Conservation (phyloP, 257 asterid species). For the Jaltomata sinuosa region DNA sequence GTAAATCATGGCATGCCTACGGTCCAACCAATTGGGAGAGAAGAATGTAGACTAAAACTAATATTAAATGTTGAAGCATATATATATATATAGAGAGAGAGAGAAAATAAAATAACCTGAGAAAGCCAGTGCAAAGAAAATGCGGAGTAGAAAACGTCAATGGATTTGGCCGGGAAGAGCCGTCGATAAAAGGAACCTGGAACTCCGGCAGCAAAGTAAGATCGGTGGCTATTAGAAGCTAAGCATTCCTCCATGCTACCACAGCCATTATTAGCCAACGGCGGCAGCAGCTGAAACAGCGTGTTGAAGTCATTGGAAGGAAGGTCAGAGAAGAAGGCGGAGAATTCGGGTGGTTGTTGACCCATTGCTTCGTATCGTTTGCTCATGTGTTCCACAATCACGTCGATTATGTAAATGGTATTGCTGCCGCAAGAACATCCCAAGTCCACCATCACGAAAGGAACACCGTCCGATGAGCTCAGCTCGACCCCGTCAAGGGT, state of each 20-base stretch:
- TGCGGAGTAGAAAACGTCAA: conserved; percentile 77
- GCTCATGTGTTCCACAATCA: conserved; percentile 57
- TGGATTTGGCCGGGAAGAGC: conserved; percentile 60
- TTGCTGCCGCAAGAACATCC: conserved; percentile 89
- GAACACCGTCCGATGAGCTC: conserved; percentile 13
- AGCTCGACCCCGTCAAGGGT: conserved; percentile 55
- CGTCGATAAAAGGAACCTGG: conserved; percentile 88
- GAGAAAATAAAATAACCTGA: conserved; percentile 46
- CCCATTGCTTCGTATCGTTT: conserved; percentile 51
- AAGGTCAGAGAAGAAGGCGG: conserved; percentile 75
- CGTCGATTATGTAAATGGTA: conserved; percentile 67
- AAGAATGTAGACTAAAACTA: not conserved
- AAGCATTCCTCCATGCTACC: conserved; percentile 79
- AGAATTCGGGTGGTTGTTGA: conserved; percentile 60
- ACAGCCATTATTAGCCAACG: conserved; percentile 23
- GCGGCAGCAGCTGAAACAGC: conserved; percentile 77
- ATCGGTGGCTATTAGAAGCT: conserved; percentile 59
- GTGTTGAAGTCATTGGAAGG: conserved; percentile 90
- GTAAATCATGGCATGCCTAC: too few species aligned
- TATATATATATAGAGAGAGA: too few species aligned
- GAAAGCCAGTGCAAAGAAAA: conserved; percentile 97
- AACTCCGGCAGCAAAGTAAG: conserved; percentile 87
- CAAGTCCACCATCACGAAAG: conserved; percentile 74
- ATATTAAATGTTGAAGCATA: not conserved
- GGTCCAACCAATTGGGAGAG: too few species aligned